Evolutionary conservation across 176 grass and related monocot species (phyloP).

Genomic region (Alopecurus myosuroides): DNA sequence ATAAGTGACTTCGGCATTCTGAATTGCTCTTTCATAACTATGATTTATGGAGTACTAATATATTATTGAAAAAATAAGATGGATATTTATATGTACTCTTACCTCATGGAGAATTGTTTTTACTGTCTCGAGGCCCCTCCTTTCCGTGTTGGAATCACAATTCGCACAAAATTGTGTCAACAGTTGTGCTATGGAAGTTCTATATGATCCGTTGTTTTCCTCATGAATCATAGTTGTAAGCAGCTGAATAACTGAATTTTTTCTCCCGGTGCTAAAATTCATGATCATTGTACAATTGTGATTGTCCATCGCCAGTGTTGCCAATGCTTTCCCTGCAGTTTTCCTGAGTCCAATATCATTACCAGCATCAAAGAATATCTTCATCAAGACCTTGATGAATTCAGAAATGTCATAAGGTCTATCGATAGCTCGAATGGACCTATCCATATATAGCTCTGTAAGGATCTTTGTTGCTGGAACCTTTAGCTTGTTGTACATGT

Average conservation of each 20-base stretch:
- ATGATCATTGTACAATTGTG: neutral
- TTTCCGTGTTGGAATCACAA: neutral
- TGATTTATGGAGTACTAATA: neutral
- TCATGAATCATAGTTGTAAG: neutral
- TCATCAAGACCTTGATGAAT: neutral
- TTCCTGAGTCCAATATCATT: neutral
- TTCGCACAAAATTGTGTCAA: neutral
- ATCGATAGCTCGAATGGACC: neutral
- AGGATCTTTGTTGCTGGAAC: neutral
- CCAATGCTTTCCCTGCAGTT: neutral
- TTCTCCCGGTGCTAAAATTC: neutral
- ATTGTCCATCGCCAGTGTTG: neutral
- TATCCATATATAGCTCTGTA: neutral
- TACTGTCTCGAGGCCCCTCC: neutral
- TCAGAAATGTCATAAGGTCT: neutral
- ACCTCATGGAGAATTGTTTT: slow-evolving; percentile 1
- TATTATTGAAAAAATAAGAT: neutral
- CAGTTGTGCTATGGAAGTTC: neutral
- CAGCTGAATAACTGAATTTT: neutral
- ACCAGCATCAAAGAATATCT: neutral
- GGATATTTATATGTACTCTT: neutral
- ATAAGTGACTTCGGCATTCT: neutral
- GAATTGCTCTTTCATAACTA: neutral
- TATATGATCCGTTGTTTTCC: neutral
- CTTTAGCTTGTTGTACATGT: neutral